These are phyloP conservation scores for Colletotrichum tanaceti DNA, from an alignment of 2,329 filamentous ascomycete species.

Conservation along the genomic window DNA sequence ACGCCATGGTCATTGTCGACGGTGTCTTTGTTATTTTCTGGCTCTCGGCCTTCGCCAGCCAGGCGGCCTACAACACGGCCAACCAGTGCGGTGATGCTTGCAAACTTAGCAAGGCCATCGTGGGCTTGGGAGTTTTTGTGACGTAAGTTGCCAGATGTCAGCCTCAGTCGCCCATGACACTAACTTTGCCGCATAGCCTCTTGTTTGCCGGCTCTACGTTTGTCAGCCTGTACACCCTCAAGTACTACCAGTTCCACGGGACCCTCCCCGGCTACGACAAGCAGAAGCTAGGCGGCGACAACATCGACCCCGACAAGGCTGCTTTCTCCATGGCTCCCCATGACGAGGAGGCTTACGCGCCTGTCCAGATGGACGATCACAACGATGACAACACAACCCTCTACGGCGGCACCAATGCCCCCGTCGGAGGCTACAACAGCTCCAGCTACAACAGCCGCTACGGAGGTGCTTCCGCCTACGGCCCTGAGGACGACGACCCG, in stretches of 20 bases:
- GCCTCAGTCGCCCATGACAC: slow-evolving; percentile 24
- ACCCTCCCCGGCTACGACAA: slow-evolving; percentile 71
- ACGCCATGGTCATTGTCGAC: slow-evolving; percentile 70
- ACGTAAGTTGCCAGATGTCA: slow-evolving; percentile 61
- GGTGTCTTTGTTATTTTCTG: slow-evolving; percentile 69
- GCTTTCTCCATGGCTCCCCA: slow-evolving; percentile 76
- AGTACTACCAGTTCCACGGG: slow-evolving; percentile 72
- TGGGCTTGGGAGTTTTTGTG: slow-evolving; percentile 71
- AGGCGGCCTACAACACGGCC: slow-evolving; percentile 71
- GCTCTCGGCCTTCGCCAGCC: slow-evolving; percentile 74
- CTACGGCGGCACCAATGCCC: slow-evolving; percentile 47
- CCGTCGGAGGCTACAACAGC: slow-evolving; percentile 50
- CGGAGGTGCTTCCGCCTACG: slow-evolving; percentile 45
- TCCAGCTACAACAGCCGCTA: slow-evolving; percentile 49
- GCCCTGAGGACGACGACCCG: slow-evolving; percentile 52
- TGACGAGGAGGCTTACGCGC: slow-evolving; percentile 74
- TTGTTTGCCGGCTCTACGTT: slow-evolving; percentile 65
- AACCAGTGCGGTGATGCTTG: slow-evolving; percentile 68
- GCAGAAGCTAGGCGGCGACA: slow-evolving; percentile 56
- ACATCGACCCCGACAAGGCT: slow-evolving; percentile 76
- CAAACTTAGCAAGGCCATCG: slow-evolving; percentile 70
- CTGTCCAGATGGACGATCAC: slow-evolving; percentile 68
- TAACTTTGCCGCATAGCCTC: slow-evolving; percentile 56
- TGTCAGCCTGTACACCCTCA: slow-evolving; percentile 69
- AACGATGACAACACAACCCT: slow-evolving; percentile 52